These are phyloP conservation scores for Kickxella alabastrina DNA, from an alignment of 192 early-diverging fungal species.

Conservation along the genomic window DNA sequence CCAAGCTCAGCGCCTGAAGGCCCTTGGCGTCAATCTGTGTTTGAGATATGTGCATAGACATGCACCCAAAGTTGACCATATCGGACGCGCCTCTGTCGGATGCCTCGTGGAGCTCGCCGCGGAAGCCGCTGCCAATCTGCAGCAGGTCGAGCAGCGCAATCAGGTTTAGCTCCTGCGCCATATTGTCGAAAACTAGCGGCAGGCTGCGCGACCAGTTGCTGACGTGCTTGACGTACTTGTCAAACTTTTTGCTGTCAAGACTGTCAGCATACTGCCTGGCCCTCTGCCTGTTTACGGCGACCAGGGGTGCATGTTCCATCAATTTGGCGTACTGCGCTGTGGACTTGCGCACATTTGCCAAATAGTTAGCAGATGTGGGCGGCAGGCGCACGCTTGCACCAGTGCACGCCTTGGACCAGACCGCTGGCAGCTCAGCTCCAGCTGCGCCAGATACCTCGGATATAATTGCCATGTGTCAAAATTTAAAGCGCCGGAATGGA, in stretches of 20 bases:
- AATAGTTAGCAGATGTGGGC: slow-evolving; percentile 15
- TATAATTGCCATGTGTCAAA: slow-evolving; percentile 22
- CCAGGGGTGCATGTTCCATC: slow-evolving; percentile 17
- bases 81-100: slow-evolving; percentile 69
- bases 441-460: slow-evolving; percentile 18
- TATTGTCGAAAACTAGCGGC: slow-evolving; percentile 71
- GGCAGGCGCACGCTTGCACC: slow-evolving; percentile 17
- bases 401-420: slow-evolving; percentile 35
- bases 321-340: slow-evolving; percentile 18
- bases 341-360: slow-evolving; percentile 45
- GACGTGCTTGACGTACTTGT: slow-evolving; percentile 23
- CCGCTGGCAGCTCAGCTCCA: slow-evolving; percentile 15
- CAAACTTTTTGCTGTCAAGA: slow-evolving; percentile 36
- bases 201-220: slow-evolving; percentile 56
- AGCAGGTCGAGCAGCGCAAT: slow-evolving; percentile 71
- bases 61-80: slow-evolving; percentile 75
- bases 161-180: slow-evolving; percentile 74
- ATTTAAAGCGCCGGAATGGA: too few species aligned
- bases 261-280: slow-evolving; percentile 29
- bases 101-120: slow-evolving; percentile 60
- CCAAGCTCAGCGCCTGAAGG: slow-evolving; percentile 57
- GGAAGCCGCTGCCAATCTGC: slow-evolving; percentile 75
- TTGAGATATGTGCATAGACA: slow-evolving; percentile 77
- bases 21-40: slow-evolving; percentile 55
- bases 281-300: slow-evolving; percentile 28